These are phyloP conservation scores for Anthracocystis setariae DNA, from an alignment of 1,284 basidiomycete species.

Conservation along the genomic window DNA sequence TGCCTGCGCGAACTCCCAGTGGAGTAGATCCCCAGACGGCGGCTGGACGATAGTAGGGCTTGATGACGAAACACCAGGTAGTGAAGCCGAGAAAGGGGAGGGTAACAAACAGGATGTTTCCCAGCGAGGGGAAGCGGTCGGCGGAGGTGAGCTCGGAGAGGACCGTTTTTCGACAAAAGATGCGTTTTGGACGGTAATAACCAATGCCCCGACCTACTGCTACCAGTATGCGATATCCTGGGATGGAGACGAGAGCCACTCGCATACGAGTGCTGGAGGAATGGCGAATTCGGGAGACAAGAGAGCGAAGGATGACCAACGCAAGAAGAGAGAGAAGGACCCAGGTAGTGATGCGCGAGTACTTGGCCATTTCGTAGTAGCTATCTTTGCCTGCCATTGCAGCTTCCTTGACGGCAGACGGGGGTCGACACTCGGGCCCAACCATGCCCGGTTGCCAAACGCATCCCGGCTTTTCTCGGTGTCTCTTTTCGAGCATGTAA, in stretches of 20 bases:
- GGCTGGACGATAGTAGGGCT: conserved; percentile 55
- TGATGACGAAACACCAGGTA: conserved; percentile 48
- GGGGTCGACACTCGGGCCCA: conserved; percentile 36
- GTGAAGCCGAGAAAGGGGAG: conserved; percentile 29
- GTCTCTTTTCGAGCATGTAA: conserved; percentile 24
- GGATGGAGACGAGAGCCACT: conserved; percentile 12
- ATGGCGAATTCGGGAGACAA: conserved; percentile 23
- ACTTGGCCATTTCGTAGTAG: conserved; percentile 82
- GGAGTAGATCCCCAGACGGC: conserved; percentile 55
- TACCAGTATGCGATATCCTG: conserved; percentile 21
- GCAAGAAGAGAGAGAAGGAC: conserved; percentile 30
- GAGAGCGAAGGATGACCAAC: conserved; percentile 22
- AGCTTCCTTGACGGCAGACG: conserved; percentile 36
- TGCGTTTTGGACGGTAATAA: conserved; percentile 27
- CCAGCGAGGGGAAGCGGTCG: conserved; percentile 38
- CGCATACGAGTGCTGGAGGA: conserved; percentile 8
- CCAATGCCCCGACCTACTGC: conserved; percentile 34
- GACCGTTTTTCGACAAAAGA: conserved; percentile 10
- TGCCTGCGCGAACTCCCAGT: conserved; percentile 55
- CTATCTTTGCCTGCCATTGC: conserved; percentile 47
- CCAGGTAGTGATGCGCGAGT: conserved; percentile 82
- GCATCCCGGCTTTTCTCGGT: conserved; percentile 41
- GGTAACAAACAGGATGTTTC: conserved; percentile 29
- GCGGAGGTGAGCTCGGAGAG: conserved; percentile 34
- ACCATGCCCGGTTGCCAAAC: conserved; percentile 51